Evolutionary conservation across 1,139 yeast species (phyloP).

Genomic region (Magnusiomyces tetraspermus): DNA sequence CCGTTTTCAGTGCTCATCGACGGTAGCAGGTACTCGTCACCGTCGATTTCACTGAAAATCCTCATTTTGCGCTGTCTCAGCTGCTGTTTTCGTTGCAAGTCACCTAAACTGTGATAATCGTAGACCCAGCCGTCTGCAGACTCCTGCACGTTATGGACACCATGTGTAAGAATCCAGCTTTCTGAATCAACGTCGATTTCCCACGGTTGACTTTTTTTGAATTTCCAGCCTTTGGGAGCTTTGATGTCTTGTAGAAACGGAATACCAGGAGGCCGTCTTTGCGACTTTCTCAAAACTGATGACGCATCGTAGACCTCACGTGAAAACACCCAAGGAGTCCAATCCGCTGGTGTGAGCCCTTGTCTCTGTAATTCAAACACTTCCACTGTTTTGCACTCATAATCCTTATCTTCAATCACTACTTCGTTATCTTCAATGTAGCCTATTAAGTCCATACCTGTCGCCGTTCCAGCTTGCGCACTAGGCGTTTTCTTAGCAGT

Average conservation of each 20-base stretch:
- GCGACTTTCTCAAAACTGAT: constrained; percentile 45
- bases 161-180: constrained; percentile 46
- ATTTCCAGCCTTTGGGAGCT: constrained; percentile 73
- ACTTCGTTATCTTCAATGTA: constrained; percentile 42
- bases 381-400: constrained; percentile 46
- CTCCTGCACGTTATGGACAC: constrained; percentile 29
- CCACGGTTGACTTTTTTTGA: constrained; percentile 57
- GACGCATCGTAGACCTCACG: constrained; percentile 43
- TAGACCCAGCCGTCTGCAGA: constrained; percentile 38
- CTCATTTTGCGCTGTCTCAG: constrained; percentile 18
- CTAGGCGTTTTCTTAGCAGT: too few species aligned
- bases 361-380: constrained; percentile 65
- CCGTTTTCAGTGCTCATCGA: neutral
- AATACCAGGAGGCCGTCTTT: constrained; percentile 61
- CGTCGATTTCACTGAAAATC: neutral
- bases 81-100: neutral
- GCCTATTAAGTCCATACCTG: constrained; percentile 24
- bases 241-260: constrained; percentile 44
- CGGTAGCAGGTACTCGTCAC: neutral
- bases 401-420: constrained; percentile 57
- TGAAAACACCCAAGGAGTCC: constrained; percentile 50
- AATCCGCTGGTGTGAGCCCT: constrained; percentile 50
- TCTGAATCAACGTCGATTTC: constrained; percentile 45
- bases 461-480: too few species aligned
- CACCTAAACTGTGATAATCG: constrained; percentile 28